Evolutionary conservation across 2,329 filamentous ascomycete species (phyloP), one percentile per base, ranked within the genome.

Genomic region (Hortaea sp.): DNA sequence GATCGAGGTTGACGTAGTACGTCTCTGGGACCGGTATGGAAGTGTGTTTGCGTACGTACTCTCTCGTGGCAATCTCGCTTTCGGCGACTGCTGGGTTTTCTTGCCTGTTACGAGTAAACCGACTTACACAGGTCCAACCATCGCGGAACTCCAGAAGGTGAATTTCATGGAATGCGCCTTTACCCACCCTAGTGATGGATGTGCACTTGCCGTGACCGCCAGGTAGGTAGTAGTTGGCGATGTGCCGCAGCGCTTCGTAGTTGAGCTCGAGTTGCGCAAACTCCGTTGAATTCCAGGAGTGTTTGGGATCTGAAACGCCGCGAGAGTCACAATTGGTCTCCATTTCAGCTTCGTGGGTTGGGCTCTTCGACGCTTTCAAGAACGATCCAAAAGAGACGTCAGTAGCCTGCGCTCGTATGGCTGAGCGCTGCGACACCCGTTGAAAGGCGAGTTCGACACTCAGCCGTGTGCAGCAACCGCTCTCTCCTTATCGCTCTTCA

Each of bases 111-210:
- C 51, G 40, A 1, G 46, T 46, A 42, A 52, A 52, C 2, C 52
- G 45, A 6, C 38, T 50, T 11, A 53, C 46, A 40, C 50, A 53
- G 11, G n/a, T 45, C 43, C 49, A 54, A 4, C 49, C 52, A 41
- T 56, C 53, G 11, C 45, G 46, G 37, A 39, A 39, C 10, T 39
- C 10, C 20, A 39, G 13, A 27, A 27, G 10, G 37, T 13, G 13
- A 7, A 39, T 27, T 5, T 39, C 37, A 20, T 39, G 37, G 37
- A n/a, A 39, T 2, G 20, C n/a, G 6, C 51, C 51, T 3, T 44
- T 34, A 4, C 5, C 10, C 2, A 48, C 11, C 1, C n/a, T 39
- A 5, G 20, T 35, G 28, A 51, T 29, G 3, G 44, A 12, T n/a
- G 41, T 44, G 28, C 48, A 53, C 5, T 29, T 29, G 0, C 51